Evolutionary conservation across 495 filamentous ascomycete genomes (phyloP).

Genomic region (Neurospora sp.): DNA sequence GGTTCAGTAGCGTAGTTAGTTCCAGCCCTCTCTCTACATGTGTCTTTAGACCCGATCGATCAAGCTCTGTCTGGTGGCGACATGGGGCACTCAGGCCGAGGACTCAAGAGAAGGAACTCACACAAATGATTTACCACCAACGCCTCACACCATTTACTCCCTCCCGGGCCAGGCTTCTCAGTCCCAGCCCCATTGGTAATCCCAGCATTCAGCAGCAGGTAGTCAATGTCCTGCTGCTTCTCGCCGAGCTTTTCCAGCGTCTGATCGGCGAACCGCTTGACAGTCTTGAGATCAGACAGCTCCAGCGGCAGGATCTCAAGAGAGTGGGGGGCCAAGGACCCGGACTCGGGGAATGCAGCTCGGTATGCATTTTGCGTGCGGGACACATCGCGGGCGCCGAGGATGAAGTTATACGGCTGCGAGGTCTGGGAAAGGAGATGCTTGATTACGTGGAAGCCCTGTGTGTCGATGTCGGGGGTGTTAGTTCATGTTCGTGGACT

Average conservation of each 20-base stretch:
- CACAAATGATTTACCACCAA: slow-evolving; percentile 36
- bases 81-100: background rate
- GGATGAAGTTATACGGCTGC: slow-evolving; percentile 32
- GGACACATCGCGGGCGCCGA: slow-evolving; percentile 31
- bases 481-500: background rate
- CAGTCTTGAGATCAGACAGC: slow-evolving; percentile 23
- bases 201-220: slow-evolving; percentile 33
- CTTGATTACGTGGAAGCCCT: slow-evolving; percentile 37
- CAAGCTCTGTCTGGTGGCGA: background rate
- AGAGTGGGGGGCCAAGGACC: slow-evolving; percentile 15
- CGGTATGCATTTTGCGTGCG: slow-evolving; percentile 27
- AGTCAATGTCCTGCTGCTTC: slow-evolving; percentile 19
- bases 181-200: slow-evolving; percentile 11
- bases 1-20: background rate
- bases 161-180: slow-evolving; percentile 16
- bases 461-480: background rate
- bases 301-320: slow-evolving; percentile 34
- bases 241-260: slow-evolving; percentile 26
- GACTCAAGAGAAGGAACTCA: slow-evolving; percentile 8
- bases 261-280: slow-evolving; percentile 28
- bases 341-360: slow-evolving; percentile 21
- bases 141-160: slow-evolving; percentile 29
- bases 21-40: background rate
- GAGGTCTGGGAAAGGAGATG: slow-evolving; percentile 27
- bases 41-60: too few species aligned